Conservation (phyloP, 441 rosid genomes). For the Populus hybrid region DNA sequence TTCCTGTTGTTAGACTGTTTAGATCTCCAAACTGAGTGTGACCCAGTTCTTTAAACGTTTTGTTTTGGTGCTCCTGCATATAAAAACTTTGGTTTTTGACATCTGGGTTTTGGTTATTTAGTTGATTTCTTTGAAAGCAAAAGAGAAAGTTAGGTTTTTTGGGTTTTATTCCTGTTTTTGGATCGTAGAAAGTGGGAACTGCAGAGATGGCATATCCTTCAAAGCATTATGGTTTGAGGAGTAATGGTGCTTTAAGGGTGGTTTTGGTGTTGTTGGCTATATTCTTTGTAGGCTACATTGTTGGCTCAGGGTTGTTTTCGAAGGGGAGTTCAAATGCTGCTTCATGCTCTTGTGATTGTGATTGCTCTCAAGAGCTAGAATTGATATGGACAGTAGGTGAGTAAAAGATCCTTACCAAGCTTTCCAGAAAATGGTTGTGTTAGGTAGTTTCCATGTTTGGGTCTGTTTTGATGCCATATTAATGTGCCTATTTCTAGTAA, state of each 20-base stretch:
- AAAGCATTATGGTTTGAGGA: slow-evolving; percentile 15
- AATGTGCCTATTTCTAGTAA: not conserved
- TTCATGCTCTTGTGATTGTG: slow-evolving; percentile 51
- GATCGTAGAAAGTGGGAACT: not conserved
- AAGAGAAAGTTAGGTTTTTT: slow-evolving; percentile 8
- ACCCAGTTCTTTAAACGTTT: slow-evolving; percentile 23
- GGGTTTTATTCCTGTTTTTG: not conserved
- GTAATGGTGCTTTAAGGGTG: slow-evolving; percentile 27
- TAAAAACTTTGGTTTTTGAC: not conserved
- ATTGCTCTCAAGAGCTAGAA: slow-evolving; percentile 35
- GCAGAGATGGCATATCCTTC: slow-evolving; percentile 30
- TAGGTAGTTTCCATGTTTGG: not conserved
- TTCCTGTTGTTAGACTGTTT: not conserved
- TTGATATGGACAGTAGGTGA: slow-evolving; percentile 34
- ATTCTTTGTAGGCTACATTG: slow-evolving; percentile 29
- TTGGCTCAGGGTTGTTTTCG: slow-evolving; percentile 27
- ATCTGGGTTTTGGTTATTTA: not conserved
- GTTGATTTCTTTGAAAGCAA: not conserved
- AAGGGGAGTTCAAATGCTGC: slow-evolving; percentile 21
- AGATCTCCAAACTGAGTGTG: not conserved
- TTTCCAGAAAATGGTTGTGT: not conserved
- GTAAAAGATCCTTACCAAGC: slow-evolving; percentile 7
- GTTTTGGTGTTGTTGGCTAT: slow-evolving; percentile 29
- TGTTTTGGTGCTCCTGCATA: not conserved
- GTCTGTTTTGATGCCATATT: not conserved